Base-by-base conservation (phyloP, 352 stramenopile genomes). In the Globisporangium ultimum region DNA sequence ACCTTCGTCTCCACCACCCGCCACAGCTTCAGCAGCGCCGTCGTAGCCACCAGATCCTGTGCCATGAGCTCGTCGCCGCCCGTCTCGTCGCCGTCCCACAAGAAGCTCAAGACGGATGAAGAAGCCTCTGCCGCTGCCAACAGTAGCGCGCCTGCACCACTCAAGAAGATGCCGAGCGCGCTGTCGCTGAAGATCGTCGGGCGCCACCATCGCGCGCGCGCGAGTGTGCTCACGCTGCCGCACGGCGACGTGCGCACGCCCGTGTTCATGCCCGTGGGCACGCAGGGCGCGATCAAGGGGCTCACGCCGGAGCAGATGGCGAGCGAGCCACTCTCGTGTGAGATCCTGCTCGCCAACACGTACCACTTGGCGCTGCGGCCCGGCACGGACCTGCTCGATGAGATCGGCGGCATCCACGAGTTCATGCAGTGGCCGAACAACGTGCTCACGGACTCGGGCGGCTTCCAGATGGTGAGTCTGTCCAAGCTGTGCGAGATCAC, bases 401-500 rank as follows among this genome's bases (percentile, higher is more conserved):
- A 90, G 51, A 69, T 98, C 43, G 90, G 89, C 32, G 96, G 96
- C 54, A 73, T 99, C 32, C 97, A 99, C 76, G 83, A 96, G 56
- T 99, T 99, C 68, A 98, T 98, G 91, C 78, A 94, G 63, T 98
- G 95, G 92, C 67, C 76, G 36, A 73, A 83, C 42, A 97, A 97
- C 68, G 80, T 99, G 56, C 71, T 99, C 38, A 99, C 97, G 3
- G 97, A 99, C 78, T 98, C 85, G 41, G 97, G 97, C 53, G 97
- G 97, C 11, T 99, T 99, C 84, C 96, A 99, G 76, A 99, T 99
- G 93, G 95, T 99, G 60, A 97, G 85, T 50, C 78, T 99, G 38
- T 86, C 97, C 24, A 88, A 96, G 58, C 75, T 98, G n/a, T 97
- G 93, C 21, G 76, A 96, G 61, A 97, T 99, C 61, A 98, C 92